A percentile compares a stretch with the other conserved stretches of the same genome.
Evolutionary conservation across 371 early-diverging fungal species (phyloP).

Genomic region (Lichtheimia hyalospora): DNA sequence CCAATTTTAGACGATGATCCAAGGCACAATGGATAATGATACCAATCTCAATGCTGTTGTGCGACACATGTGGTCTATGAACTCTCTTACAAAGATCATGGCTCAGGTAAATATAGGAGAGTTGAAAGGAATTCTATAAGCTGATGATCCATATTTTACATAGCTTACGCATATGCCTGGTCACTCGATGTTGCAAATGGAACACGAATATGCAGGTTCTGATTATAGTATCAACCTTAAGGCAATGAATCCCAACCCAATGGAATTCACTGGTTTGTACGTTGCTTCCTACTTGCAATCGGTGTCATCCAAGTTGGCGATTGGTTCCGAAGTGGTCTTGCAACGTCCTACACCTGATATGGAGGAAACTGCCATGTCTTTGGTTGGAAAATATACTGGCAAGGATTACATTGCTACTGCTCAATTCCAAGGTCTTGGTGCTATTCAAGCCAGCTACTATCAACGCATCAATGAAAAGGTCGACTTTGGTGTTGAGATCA

Average conservation of each 20-base stretch:
- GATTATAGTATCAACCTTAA: constrained; percentile 88
- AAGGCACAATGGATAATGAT: constrained; percentile 93
- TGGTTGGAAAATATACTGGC: constrained; percentile 75
- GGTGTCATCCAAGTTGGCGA: constrained; percentile 74
- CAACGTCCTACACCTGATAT: constrained; percentile 86
- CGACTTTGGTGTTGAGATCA: constrained; percentile 92
- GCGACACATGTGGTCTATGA: constrained; percentile 45
- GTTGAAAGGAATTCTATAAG: background rate
- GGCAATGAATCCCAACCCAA: constrained; percentile 91
- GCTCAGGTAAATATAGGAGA: constrained; percentile 59
- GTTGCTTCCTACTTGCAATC: constrained; percentile 91
- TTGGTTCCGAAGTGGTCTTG: constrained; percentile 87
- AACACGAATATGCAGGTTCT: constrained; percentile 87
- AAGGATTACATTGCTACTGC: constrained; percentile 79
- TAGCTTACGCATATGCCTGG: constrained; percentile 69
- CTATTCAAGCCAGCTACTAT: constrained; percentile 87
- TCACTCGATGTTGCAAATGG: constrained; percentile 89
- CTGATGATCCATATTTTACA: background rate
- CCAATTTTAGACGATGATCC: constrained; percentile 59
- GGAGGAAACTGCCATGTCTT: constrained; percentile 78
- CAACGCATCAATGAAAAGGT: constrained; percentile 91
- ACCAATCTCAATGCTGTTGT: constrained; percentile 52
- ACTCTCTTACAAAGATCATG: constrained; percentile 71
- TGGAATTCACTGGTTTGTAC: constrained; percentile 90
- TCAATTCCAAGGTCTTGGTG: constrained; percentile 81